These are phyloP conservation scores for Niebla homalea DNA, from an alignment of 495 filamentous ascomycete genomes.

Conservation along the genomic window DNA sequence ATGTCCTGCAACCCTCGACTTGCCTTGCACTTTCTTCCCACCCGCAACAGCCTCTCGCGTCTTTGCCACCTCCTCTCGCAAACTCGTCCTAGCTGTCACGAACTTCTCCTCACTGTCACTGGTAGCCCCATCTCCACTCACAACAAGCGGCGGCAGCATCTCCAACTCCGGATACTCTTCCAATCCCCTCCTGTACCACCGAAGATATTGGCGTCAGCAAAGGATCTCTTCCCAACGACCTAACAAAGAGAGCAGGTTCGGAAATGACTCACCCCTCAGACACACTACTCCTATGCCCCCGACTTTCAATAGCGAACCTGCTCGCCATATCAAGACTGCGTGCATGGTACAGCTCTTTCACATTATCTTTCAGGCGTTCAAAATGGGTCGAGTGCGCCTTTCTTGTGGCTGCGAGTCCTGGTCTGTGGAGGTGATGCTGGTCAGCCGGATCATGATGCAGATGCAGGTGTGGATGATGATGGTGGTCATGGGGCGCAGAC, in stretches of 20 bases:
- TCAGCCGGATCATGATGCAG: background rate
- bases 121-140: background rate
- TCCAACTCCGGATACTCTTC: slow-evolving; percentile 15
- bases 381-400: background rate
- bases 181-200: background rate
- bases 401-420: background rate
- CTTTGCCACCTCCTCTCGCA: background rate
- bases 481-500: no score
- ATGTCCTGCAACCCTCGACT: background rate
- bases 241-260: no score
- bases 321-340: slow-evolving; percentile 9
- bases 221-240: no score
- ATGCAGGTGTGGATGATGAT: background rate
- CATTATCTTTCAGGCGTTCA: background rate
- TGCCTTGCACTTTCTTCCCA: background rate
- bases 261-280: slow-evolving; percentile 1
- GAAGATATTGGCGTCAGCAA: no score
- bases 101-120: background rate
- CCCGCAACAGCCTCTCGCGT: background rate
- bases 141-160: slow-evolving; percentile 3
- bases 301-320: slow-evolving; percentile 6
- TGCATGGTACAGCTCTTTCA: slow-evolving; percentile 11
- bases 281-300: slow-evolving; percentile 10
- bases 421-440: background rate
- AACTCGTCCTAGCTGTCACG: background rate